phyloP scores from a whole-genome alignment of 345 rosid genomes.

The Balakata baccata region DNA sequence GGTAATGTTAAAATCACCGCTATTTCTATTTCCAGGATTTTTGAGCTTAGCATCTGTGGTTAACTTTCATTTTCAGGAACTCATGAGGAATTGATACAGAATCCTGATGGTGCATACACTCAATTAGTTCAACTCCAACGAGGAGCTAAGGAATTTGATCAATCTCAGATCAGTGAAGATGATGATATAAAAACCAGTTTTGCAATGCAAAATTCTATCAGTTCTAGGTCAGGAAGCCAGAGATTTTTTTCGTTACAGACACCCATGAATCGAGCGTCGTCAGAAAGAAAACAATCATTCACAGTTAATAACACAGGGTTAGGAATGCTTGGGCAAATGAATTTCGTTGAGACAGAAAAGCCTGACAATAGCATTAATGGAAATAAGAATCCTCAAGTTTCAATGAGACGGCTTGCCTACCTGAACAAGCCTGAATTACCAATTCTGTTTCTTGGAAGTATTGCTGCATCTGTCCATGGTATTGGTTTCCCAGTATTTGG shows the following conservation, averaged over 20 bases:
- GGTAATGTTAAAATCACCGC: conserved; percentile 36
- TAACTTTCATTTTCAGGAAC: conserved; percentile 36
- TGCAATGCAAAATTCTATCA: not conserved
- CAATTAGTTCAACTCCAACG: conserved; percentile 75
- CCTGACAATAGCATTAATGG: conserved; percentile 5
- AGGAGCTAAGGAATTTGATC: conserved; percentile 45
- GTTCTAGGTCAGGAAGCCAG: conserved; percentile 28
- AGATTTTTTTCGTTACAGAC: conserved; percentile 23
- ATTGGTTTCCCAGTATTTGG: conserved; percentile 68
- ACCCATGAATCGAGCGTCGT: conserved; percentile 44
- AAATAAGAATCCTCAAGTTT: conserved; percentile 40
- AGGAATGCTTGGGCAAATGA: conserved; percentile 33
- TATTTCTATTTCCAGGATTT: not conserved
- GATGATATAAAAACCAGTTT: conserved; percentile 18
- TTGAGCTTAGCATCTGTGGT: not conserved
- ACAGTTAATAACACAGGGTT: conserved; percentile 17
- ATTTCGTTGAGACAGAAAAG: conserved; percentile 24
- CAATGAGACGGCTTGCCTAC: conserved; percentile 51
- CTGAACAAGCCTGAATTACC: conserved; percentile 76
- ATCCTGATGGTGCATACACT: conserved; percentile 71
- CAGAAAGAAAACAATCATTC: conserved; percentile 44
- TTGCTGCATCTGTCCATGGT: conserved; percentile 67
- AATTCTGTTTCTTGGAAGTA: conserved; percentile 47
- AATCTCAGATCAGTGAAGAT: conserved; percentile 1
- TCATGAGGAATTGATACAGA: conserved; percentile 55